Percentiles rank a stretch among this genome's conserved stretches.
These are phyloP conservation scores for Paraphaeosphaeria minitans DNA, from an alignment of 2,329 filamentous ascomycete genomes.

Conservation along the genomic window DNA sequence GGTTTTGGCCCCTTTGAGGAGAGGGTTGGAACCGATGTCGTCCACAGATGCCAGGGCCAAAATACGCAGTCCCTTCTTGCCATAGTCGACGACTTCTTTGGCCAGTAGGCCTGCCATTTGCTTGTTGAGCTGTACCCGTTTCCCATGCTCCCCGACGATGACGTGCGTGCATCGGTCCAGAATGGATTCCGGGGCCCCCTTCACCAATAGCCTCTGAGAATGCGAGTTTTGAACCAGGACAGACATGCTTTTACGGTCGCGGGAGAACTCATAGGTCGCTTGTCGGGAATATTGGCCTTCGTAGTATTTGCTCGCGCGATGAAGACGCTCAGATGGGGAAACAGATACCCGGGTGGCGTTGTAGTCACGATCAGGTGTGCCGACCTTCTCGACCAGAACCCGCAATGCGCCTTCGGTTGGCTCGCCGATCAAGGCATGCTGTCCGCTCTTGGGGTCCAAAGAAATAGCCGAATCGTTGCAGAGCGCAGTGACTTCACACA, in stretches of 20 bases:
- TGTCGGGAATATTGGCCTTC: slow-evolving; percentile 75
- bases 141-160: slow-evolving; percentile 77
- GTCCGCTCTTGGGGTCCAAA: slow-evolving; percentile 75
- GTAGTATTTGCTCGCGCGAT: slow-evolving; percentile 84
- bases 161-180: slow-evolving; percentile 88
- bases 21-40: slow-evolving; percentile 71
- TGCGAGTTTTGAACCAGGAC: slow-evolving; percentile 77
- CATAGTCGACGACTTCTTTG: slow-evolving; percentile 85
- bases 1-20: slow-evolving; percentile 76
- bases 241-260: slow-evolving; percentile 99
- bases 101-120: slow-evolving; percentile 72
- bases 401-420: slow-evolving; percentile 93
- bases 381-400: slow-evolving; percentile 91
- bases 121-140: slow-evolving; percentile 72
- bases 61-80: slow-evolving; percentile 88
- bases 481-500: slow-evolving; percentile 71
- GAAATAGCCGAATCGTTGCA: slow-evolving; percentile 89
- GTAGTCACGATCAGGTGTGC: slow-evolving; percentile 70
- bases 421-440: slow-evolving; percentile 85
- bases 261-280: slow-evolving; percentile 94
- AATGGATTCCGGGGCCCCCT: slow-evolving; percentile 93
- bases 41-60: slow-evolving; percentile 90
- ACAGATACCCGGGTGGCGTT: slow-evolving; percentile 59
- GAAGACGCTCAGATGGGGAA: slow-evolving; percentile 66
- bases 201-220: slow-evolving; percentile 84